Evolutionary conservation across 441 rosid species (phyloP), one percentile per base, ranked within the genome.

Genomic region (Corymbia citriodora): DNA sequence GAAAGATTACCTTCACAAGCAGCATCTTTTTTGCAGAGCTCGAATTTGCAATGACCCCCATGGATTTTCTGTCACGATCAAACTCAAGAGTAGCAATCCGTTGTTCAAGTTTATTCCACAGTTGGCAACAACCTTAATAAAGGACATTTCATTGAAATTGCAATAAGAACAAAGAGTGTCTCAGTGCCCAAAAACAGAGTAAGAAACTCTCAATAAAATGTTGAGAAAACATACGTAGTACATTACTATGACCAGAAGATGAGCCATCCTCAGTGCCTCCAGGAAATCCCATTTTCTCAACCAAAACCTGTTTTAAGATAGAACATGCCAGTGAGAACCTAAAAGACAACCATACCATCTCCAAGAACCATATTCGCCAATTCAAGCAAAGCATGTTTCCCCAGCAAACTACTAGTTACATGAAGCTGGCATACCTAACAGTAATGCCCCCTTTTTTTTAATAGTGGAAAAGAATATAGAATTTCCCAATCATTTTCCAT

Each of bases 201-300:
- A 79, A 45, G 85, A 57, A 27, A 55, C 87, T 25, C 70, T 81
- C 86, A 81, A 53, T 88, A 54, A 29, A 88, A 54, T 83, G 88
- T 29, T 17, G 31, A 68, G 72, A 45, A 31, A 61, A 87, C 89
- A 52, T 68, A 55, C 85, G 18, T 25, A 87, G 54, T 48, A 14
- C 33, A 61, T 87, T 72, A 8, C 54, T 31, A 40, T 53, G 40
- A 68, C 53, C 57, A 29, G 68, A 87, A 40, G 72, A 59, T 10
- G 21, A 7, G 9, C 59, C 12, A 55, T 45, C 68, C 87, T 57
- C 85, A 21, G 25, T 18, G 55, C 82, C 87, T 49, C 89, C 89
- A 31, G 91, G 91, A 63, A 87, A 36, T 74, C 91, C 91, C 91
- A 90, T 90, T 74, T 90, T 90, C 91, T 90, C 91, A 55, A 90